Base-by-base conservation (phyloP, 148 eudicot species). In the Camellia japonica region DNA sequence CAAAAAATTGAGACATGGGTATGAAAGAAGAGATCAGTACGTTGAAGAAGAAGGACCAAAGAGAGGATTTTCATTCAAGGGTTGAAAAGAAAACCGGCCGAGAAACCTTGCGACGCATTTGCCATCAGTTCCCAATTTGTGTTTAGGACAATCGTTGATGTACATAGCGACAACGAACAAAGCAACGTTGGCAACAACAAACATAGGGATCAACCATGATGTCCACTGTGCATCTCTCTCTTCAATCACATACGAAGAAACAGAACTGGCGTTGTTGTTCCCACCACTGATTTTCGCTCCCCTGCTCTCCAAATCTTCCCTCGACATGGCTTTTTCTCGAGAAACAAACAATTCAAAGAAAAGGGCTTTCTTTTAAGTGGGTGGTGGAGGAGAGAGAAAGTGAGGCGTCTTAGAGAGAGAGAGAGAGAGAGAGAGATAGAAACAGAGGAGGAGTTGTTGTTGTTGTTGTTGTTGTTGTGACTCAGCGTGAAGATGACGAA, bases 81-180 rank as follows among this genome's bases (percentile, higher is more conserved):
- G 91, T 76, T 93, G 83, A 67, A 91, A 93, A 0, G 97, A 93
- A n/a, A 93, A 86, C 64, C 93, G 70, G 12, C 91, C 90, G 7
- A 93, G 90, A 73, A 90, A 91, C 75, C 86, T 84, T 0, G 87
- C 89, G 0, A 90, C 85, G 69, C 95, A 91, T 73, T 73, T 84
- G 0, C 79, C 75, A 0, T 66, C 68, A 1, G 3, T 3, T 1
- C 7, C 63, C 4, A 0, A 8, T 7, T n/a, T 64, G 52, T 88
- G 84, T 30, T 83, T 85, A 3, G 95, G 95, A 61, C 97, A 93
- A 52, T 93, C 83, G 68, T 93, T 93, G 6, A 89, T 56, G 51
- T 80, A 90, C 96, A 93, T 87, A 7, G 66, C 79, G 0, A 90
- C 59, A 0, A 90, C 61, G 80, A 93, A 93, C 59, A 93, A 43